Evolutionary conservation across 2,329 filamentous ascomycete genomes (phyloP), one percentile per base, ranked within the genome.

Genomic region (Leptographium procerum): DNA sequence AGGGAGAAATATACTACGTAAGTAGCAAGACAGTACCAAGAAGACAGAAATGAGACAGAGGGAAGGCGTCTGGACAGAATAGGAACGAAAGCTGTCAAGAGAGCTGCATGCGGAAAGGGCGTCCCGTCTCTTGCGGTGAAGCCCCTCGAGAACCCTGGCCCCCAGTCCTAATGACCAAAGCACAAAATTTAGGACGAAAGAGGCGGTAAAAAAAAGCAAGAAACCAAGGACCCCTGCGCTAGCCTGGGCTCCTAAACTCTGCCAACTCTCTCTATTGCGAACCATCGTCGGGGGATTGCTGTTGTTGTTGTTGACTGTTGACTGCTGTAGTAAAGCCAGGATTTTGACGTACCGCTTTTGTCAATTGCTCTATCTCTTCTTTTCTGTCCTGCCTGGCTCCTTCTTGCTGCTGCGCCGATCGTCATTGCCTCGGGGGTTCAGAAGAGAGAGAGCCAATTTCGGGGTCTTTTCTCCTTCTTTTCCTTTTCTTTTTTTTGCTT

Each of bases 191-290:
- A 43, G 40, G 40, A 43, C 40, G 40, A 43, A 43, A 43, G 40
- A 55, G 34, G 29, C 53, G 40, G 29, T 56, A 56, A 56, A 56
- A 56, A n/a, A 56, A 48, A 48, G 45, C 43, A 24, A 34, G 7
- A 48, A 34, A 56, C 4, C 40, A 29, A 34, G n/a, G n/a, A 16
- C 22, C 53, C 54, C 54, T 56, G 54, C 29, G 48, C 28, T 47
- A 43, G 33, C 33, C 34, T 22, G 26, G 16, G 29, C 47, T 51
- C 24, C 47, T 14, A 28, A 28, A 33, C 16, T 52, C 52, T 26
- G 33, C 53, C 26, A 19, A 43, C 36, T 5, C 10, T 5, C 10
- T 26, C 19, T 43, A 22, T 24, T 54, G 52, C 52, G 52, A 54
- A 26, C 34, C 31, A 43, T 54, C 14, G 34, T 40, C 52, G 22